Base-by-base conservation (phyloP, 352 stramenopile genomes). In the Pythium oligandrum region DNA sequence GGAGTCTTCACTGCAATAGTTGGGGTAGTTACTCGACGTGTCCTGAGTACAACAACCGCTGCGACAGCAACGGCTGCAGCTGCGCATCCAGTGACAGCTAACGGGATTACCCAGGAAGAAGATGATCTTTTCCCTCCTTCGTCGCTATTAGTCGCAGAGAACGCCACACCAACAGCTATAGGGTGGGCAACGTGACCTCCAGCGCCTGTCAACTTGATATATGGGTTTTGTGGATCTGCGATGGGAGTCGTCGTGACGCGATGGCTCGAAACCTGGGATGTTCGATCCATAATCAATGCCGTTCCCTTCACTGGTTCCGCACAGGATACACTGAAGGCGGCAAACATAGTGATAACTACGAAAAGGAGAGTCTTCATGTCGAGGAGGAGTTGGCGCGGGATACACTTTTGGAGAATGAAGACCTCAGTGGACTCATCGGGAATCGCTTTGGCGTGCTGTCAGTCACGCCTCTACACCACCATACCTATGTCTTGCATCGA, bases 11-110 rank as follows among this genome's bases (percentile, higher is more conserved):
- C 33, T 37, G 51, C 40, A 1, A 35, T 55, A 43, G 40, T 67
- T 48, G 1, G 9, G 31, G 34, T 53, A 26, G 17, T 26, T 26
- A 26, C 17, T 26, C 17, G 17, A 48, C 70, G 73, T 52, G 78
- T 83, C 57, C 61, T 70, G 56, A 77, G 48, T 40, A 78, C 46
- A 35, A 66, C 57, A 40, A 76, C 66, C 40, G 63, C 73, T 35
- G 71, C 65, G 3, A 70, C 64, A 39, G 56, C 73, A 9, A 78
- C 63, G n/a, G 71, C 68, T 33, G 56, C 73, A 6, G 72, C 68
- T 33, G 69, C 63, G 55, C 70, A 80, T 12, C 68, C 73, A 31
- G 61, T 60, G 2, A 69, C 57, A 1, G 65, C 65, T 40, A 79
- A 53, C 6, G 63, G 63, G 6, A 73, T 39, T 9, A 62, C 70